Conservation (phyloP, 1,284 basidiomycete species). For the Megacollybia platyphylla region DNA sequence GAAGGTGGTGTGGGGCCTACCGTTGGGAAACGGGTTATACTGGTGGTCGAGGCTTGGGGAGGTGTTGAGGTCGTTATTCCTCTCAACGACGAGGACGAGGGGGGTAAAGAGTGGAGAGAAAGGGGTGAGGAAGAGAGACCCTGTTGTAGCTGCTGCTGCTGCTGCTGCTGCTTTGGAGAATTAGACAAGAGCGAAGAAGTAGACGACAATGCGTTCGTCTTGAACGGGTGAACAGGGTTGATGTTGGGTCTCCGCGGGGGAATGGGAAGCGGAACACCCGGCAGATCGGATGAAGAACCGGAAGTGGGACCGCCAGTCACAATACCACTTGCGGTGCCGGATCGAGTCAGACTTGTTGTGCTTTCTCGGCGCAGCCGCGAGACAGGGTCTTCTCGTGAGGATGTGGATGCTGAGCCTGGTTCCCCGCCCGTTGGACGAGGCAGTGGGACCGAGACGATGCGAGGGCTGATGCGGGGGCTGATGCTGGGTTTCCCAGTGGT, state of each 20-base stretch:
- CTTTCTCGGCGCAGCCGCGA: no score
- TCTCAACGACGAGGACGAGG: no score
- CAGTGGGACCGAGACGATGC: constrained; percentile 22
- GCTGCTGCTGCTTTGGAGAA: background rate
- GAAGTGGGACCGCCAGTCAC: constrained; percentile 2
- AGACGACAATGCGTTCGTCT: constrained; percentile 41
- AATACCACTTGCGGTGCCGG: constrained; percentile 12
- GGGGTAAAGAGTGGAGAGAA: background rate
- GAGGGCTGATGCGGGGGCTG: constrained; percentile 17
- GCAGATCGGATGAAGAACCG: constrained; percentile 24
- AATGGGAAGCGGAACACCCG: constrained; percentile 29
- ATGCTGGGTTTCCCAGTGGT: constrained; percentile 15
- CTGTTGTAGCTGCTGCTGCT: background rate
- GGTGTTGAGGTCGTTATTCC: no score
- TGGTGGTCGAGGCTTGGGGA: no score
- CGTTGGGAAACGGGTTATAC: no score
- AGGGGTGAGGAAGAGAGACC: background rate
- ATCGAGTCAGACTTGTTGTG: constrained; percentile 1
- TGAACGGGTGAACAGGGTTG: constrained; percentile 33
- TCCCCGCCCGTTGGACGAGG: constrained; percentile 5
- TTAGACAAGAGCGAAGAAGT: background rate
- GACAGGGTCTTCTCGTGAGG: constrained; percentile 9
- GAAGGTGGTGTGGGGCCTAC: constrained; percentile 19
- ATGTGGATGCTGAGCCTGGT: constrained; percentile 14
- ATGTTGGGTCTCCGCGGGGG: constrained; percentile 30